phyloP scores from a whole-genome alignment of 2,329 filamentous ascomycete species.

The Zymoseptoria passerinii region DNA sequence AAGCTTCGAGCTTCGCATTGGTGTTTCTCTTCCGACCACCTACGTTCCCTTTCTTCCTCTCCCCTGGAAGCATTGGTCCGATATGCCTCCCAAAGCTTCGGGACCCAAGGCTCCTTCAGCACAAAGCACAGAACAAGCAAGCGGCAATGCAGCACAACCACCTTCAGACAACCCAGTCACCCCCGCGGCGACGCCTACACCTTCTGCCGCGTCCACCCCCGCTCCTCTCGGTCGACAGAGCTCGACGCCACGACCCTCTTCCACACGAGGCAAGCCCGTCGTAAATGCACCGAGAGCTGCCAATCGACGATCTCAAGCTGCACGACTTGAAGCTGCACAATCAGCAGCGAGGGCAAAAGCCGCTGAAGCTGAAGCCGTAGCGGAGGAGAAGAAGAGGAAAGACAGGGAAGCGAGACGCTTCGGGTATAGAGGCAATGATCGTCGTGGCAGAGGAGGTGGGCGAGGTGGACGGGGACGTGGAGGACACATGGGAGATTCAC shows the following conservation, averaged over 20 bases:
- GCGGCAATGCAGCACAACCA: not conserved
- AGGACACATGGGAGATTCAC: constrained; percentile 35
- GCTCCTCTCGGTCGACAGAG: not conserved
- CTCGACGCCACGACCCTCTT: constrained; percentile 9
- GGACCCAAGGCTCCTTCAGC: not conserved
- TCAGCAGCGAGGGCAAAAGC: constrained; percentile 27
- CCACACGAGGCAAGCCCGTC: constrained; percentile 11
- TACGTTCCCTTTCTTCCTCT: not conserved
- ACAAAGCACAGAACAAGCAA: not conserved
- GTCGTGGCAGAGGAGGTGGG: constrained; percentile 21
- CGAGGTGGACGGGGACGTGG: constrained; percentile 31
- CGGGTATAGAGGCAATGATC: constrained; percentile 19
- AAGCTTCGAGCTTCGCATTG: not conserved
- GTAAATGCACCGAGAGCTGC: constrained; percentile 28
- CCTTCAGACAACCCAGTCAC: constrained; percentile 1
- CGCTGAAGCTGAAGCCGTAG: constrained; percentile 18
- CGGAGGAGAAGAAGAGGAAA: constrained; percentile 20
- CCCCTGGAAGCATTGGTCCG: not conserved
- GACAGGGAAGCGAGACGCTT: constrained; percentile 21
- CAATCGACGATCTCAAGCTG: constrained; percentile 38
- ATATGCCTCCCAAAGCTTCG: not conserved
- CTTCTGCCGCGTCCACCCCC: constrained; percentile 1
- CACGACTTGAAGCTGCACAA: constrained; percentile 36
- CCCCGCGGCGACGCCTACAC: constrained; percentile 9
- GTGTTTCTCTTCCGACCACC: not conserved